These are phyloP conservation scores for Candida methanosorbosa DNA, from an alignment of 805 yeast genomes.

Conservation along the genomic window DNA sequence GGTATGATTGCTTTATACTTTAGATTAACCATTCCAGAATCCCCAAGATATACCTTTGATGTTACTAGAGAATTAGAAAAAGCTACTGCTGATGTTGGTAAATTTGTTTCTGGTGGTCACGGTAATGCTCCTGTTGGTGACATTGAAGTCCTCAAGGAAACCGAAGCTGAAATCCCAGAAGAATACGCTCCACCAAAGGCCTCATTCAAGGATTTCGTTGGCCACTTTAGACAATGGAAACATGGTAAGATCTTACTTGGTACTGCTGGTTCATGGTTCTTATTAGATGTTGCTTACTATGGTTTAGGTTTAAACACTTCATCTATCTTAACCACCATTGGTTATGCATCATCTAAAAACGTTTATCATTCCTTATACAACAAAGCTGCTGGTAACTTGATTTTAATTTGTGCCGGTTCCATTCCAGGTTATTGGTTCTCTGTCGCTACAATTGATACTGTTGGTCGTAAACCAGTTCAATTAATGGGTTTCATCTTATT, in stretches of 20 bases:
- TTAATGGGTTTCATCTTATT: conserved; percentile 63
- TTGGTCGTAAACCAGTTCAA: conserved; percentile 86
- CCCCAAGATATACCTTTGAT: conserved; percentile 86
- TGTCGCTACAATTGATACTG: conserved; percentile 67
- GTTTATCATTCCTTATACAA: conserved; percentile 66
- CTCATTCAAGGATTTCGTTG: conserved; percentile 60
- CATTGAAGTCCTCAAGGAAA: conserved; percentile 34
- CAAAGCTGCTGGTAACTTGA: conserved; percentile 86
- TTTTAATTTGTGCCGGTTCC: conserved; percentile 89
- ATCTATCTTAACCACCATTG: conserved; percentile 70
- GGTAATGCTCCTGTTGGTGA: conserved; percentile 41
- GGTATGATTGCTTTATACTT: conserved; percentile 78
- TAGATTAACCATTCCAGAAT: conserved; percentile 91
- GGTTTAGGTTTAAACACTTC: conserved; percentile 84
- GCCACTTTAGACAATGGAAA: conserved; percentile 80
- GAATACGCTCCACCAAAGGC: conserved; percentile 68
- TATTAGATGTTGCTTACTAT: conserved; percentile 83
- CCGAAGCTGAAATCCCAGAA: conserved; percentile 32
- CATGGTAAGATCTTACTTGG: conserved; percentile 77
- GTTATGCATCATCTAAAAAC: conserved; percentile 66
- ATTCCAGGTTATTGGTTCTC: conserved; percentile 91
- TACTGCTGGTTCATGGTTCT: conserved; percentile 89
- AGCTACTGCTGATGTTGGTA: conserved; percentile 48
- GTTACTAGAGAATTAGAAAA: conserved; percentile 49
- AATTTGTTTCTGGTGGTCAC: conserved; percentile 38